A percentile compares a stretch with the other conserved stretches of the same genome.
Evolutionary conservation across 768 basidiomycete species (phyloP).

Genomic region (Boletales sp.): DNA sequence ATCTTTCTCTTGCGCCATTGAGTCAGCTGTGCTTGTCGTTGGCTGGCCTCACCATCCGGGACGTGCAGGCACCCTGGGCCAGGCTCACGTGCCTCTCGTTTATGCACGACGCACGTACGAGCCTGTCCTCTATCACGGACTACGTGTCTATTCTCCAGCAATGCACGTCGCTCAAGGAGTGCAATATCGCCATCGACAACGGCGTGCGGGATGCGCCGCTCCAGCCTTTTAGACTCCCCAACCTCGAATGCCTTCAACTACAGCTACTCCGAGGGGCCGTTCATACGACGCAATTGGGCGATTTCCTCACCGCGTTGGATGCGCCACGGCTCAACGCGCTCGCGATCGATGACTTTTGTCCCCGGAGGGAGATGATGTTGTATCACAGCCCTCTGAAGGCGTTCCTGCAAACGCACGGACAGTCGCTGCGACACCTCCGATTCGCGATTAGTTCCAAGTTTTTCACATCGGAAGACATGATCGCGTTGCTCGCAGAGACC

Average conservation of each 20-base stretch:
- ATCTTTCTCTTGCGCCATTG: constrained; percentile 15
- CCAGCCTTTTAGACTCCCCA: constrained; percentile 11
- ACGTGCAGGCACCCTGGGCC: constrained; percentile 16
- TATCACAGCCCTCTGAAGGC: constrained; percentile 14
- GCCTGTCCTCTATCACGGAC: constrained; percentile 16
- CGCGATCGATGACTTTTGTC: constrained; percentile 17
- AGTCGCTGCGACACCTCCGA: constrained; percentile 10
- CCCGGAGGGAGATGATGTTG: constrained; percentile 5
- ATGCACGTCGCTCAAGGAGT: constrained; percentile 21
- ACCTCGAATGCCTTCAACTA: constrained; percentile 15
- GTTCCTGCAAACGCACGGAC: constrained; percentile 12
- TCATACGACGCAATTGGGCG: constrained; percentile 17
- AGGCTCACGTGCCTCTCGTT: constrained; percentile 19
- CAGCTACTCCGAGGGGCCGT: constrained; percentile 14
- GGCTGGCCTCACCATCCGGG: constrained; percentile 11
- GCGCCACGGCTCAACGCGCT: constrained; percentile 16
- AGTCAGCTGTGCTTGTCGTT: constrained; percentile 17
- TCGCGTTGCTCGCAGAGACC: constrained; percentile 12
- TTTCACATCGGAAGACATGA: constrained; percentile 17
- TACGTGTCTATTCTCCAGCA: constrained; percentile 18
- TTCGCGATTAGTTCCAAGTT: constrained; percentile 17
- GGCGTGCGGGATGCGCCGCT: constrained; percentile 5
- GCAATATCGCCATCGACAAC: constrained; percentile 14
- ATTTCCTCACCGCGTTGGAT: constrained; percentile 12
- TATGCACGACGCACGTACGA: constrained; percentile 23